Evolutionary conservation across 2,329 filamentous ascomycete species (phyloP).

Genomic region (Periconia macrospinosa): DNA sequence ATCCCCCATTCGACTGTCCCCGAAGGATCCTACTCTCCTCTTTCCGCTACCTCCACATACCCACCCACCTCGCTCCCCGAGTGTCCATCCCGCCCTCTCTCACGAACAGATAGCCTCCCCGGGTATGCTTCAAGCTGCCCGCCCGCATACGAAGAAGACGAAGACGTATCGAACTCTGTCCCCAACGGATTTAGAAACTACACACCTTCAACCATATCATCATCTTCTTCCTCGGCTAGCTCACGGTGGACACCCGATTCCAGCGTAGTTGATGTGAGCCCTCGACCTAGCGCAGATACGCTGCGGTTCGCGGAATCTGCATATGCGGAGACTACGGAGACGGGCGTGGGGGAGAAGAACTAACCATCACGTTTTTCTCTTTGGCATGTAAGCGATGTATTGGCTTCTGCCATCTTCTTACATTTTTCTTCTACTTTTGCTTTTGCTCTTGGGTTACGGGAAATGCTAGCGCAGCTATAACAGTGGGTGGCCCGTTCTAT

Average conservation of each 20-base stretch:
- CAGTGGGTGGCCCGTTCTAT: background rate
- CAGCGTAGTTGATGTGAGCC: conserved; percentile 43
- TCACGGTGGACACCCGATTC: conserved; percentile 42
- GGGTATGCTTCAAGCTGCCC: conserved; percentile 46
- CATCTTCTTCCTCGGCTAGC: conserved; percentile 6
- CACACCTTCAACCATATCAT: conserved; percentile 26
- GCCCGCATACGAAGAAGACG: conserved; percentile 47
- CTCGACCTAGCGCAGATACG: conserved; percentile 42
- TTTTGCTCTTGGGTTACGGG: too few species aligned
- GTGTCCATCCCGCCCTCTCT: conserved; percentile 37
- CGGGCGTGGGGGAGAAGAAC: conserved; percentile 18
- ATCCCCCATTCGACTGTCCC: conserved; percentile 7
- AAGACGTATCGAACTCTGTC: conserved; percentile 40
- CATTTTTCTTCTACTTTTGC: background rate
- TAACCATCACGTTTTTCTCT: background rate
- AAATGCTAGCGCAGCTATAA: background rate
- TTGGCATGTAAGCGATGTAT: background rate
- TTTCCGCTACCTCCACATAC: conserved; percentile 35
- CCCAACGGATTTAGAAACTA: conserved; percentile 49
- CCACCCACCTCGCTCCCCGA: conserved; percentile 32
- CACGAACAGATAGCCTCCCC: conserved; percentile 46
- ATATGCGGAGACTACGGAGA: conserved; percentile 22
- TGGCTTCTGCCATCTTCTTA: background rate
- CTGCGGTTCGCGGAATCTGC: conserved; percentile 23
- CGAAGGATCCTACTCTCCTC: conserved; percentile 22